Evolutionary conservation across 768 basidiomycete genomes (phyloP).

Genomic region (Boletus eberwhitei): DNA sequence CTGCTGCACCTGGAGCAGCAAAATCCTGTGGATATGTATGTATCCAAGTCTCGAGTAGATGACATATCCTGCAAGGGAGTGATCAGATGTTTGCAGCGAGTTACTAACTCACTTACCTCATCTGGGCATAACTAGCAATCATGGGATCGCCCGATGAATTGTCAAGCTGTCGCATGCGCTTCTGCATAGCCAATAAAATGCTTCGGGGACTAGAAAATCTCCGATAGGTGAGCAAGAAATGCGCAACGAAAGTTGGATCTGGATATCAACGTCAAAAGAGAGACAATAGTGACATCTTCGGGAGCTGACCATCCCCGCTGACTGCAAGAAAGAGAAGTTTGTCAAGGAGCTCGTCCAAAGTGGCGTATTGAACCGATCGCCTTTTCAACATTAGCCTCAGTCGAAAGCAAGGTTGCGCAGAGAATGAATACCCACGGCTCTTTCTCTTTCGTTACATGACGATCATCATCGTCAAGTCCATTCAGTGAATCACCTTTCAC

Average conservation of each 20-base stretch:
- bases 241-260: constrained; percentile 76
- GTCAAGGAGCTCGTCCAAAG: constrained; percentile 75
- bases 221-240: constrained; percentile 82
- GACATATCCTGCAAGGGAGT: constrained; percentile 58
- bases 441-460: constrained; percentile 37
- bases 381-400: constrained; percentile 27
- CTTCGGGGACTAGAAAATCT: constrained; percentile 77
- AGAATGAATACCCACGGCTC: constrained; percentile 44
- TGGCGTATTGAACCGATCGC: constrained; percentile 67
- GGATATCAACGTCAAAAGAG: constrained; percentile 10
- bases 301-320: constrained; percentile 70
- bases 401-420: neutral
- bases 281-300: constrained; percentile 2
- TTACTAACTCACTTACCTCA: constrained; percentile 51
- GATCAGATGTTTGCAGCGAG: constrained; percentile 5
- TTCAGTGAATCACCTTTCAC: constrained; percentile 13
- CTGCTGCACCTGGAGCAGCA: constrained; percentile 67
- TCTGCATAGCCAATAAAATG: constrained; percentile 83
- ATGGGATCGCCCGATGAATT: constrained; percentile 72
- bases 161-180: constrained; percentile 76
- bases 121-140: constrained; percentile 85
- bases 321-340: constrained; percentile 80
- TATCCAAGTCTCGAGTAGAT: constrained; percentile 76
- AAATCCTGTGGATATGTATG: constrained; percentile 75
- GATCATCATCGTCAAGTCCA: constrained; percentile 26